These are phyloP conservation scores for Avena eriantha DNA, from an alignment of 176 grass and related monocot species.

Conservation along the genomic window DNA sequence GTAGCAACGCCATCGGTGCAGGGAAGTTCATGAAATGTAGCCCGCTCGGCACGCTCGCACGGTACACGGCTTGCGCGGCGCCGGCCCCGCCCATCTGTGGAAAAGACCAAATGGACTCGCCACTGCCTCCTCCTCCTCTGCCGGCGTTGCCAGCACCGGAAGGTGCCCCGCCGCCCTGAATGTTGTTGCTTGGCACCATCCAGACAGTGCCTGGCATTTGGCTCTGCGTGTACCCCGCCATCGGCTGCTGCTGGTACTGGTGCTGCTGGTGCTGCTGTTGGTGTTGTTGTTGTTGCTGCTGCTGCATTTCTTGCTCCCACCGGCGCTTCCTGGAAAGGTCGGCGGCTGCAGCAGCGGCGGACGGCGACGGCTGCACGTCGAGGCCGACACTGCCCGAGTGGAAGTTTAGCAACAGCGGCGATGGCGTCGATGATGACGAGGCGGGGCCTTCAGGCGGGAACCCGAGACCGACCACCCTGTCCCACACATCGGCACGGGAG, in stretches of 20 bases:
- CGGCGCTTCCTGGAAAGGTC: constrained; percentile 69
- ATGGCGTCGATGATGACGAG: constrained; percentile 69
- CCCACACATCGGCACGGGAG: constrained; percentile 62
- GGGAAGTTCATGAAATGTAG: constrained; percentile 99
- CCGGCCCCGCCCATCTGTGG: constrained; percentile 63
- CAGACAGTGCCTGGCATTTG: constrained; percentile 80
- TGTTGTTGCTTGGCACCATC: constrained; percentile 91
- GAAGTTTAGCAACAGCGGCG: constrained; percentile 83
- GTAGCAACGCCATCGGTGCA: constrained; percentile 79
- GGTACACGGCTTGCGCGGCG: constrained; percentile 62
- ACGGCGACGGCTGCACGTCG: constrained; percentile 71
- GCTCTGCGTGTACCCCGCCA: constrained; percentile 87
- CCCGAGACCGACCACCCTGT: constrained; percentile 59
- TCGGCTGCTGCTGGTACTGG: constrained; percentile 82
- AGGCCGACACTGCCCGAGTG: constrained; percentile 76
- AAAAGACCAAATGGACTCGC: constrained; percentile 90
- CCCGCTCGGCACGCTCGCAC: constrained; percentile 73
- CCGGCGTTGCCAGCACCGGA: constrained; percentile 34
- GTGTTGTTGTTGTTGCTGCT: constrained; percentile 47
- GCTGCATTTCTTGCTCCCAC: constrained; percentile 85
- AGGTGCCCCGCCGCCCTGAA: constrained; percentile 50
- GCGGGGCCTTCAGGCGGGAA: constrained; percentile 68
- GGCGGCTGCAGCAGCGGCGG: constrained; percentile 50
- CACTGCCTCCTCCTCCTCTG: constrained; percentile 22
- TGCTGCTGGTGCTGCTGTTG: constrained; percentile 52